Evolutionary conservation across 2,329 filamentous ascomycete genomes (phyloP).

Genomic region (Fusarium penzigii): DNA sequence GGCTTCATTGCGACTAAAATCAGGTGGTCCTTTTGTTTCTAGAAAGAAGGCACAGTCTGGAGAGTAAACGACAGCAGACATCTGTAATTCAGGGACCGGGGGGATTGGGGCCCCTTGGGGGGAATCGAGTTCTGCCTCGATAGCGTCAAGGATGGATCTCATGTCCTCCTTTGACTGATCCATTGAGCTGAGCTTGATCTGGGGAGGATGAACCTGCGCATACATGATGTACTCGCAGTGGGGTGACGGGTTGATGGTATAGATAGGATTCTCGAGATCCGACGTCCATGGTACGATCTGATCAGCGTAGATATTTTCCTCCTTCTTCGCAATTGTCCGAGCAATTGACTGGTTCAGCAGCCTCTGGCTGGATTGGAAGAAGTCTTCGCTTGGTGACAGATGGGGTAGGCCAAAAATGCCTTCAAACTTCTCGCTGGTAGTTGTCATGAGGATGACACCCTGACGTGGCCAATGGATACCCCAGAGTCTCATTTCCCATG

Average conservation of each 20-base stretch:
- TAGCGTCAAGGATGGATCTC: constrained; percentile 45
- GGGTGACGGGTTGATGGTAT: constrained; percentile 60
- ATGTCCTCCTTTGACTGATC: constrained; percentile 33
- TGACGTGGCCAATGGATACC: constrained; percentile 85
- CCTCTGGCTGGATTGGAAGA: constrained; percentile 58
- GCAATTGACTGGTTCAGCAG: constrained; percentile 75
- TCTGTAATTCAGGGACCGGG: constrained; percentile 56
- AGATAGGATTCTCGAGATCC: constrained; percentile 60
- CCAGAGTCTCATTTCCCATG: constrained; percentile 77
- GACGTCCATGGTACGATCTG: constrained; percentile 76
- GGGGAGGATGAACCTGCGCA: constrained; percentile 69
- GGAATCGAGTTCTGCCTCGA: constrained; percentile 64
- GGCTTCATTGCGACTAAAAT: constrained; percentile 51
- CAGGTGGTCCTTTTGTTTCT: constrained; percentile 63
- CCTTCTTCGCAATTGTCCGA: constrained; percentile 65
- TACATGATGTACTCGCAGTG: constrained; percentile 91
- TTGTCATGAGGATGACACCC: constrained; percentile 79
- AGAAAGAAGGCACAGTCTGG: constrained; percentile 69
- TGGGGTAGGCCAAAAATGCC: constrained; percentile 90
- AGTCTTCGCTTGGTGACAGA: constrained; percentile 62
- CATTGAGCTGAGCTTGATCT: constrained; percentile 35
- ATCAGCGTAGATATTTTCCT: constrained; percentile 54
- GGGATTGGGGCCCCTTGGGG: constrained; percentile 61
- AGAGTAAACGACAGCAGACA: constrained; percentile 66
- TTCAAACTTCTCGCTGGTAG: constrained; percentile 91